These are phyloP conservation scores for Phytophthora cactorum DNA, from an alignment of 352 stramenopile species.

Conservation along the genomic window DNA sequence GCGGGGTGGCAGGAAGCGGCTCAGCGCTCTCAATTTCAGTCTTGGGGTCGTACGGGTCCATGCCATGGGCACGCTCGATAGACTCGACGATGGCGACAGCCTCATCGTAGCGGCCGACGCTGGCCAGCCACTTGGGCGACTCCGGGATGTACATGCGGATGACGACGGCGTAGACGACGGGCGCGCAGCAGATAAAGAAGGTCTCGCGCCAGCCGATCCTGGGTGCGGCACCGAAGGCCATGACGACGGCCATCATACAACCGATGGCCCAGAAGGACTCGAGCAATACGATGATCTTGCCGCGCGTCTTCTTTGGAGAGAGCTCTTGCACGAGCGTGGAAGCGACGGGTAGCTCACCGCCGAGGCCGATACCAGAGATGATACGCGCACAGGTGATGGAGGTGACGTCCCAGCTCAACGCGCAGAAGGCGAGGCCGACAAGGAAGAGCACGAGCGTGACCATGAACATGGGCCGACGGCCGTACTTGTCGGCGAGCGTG, in stretches of 20 bases:
- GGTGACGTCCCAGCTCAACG: slow-evolving; percentile 57
- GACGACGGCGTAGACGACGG: slow-evolving; percentile 55
- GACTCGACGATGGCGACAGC: slow-evolving; percentile 59
- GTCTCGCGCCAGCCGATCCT: slow-evolving; percentile 66
- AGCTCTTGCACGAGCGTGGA: slow-evolving; percentile 75
- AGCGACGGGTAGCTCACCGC: slow-evolving; percentile 61
- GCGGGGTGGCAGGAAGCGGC: slow-evolving; percentile 2
- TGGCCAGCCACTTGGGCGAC: slow-evolving; percentile 78
- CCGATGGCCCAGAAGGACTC: slow-evolving; percentile 73
- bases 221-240: slow-evolving; percentile 56
- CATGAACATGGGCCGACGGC: slow-evolving; percentile 72
- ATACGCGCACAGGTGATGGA: slow-evolving; percentile 62
- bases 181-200: slow-evolving; percentile 61
- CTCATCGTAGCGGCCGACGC: slow-evolving; percentile 65
- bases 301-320: slow-evolving; percentile 56
- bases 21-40: slow-evolving; percentile 37
- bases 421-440: slow-evolving; percentile 53
- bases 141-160: slow-evolving; percentile 64
- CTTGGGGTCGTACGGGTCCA: slow-evolving; percentile 52
- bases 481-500: slow-evolving; percentile 66
- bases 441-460: slow-evolving; percentile 70
- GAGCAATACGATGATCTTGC: slow-evolving; percentile 70
- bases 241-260: slow-evolving; percentile 58
- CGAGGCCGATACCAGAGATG: slow-evolving; percentile 67
- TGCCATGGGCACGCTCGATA: slow-evolving; percentile 59